These are phyloP conservation scores for Rhizoclosmatium sp. DNA, from an alignment of 192 early-diverging fungal genomes.

Conservation along the genomic window DNA sequence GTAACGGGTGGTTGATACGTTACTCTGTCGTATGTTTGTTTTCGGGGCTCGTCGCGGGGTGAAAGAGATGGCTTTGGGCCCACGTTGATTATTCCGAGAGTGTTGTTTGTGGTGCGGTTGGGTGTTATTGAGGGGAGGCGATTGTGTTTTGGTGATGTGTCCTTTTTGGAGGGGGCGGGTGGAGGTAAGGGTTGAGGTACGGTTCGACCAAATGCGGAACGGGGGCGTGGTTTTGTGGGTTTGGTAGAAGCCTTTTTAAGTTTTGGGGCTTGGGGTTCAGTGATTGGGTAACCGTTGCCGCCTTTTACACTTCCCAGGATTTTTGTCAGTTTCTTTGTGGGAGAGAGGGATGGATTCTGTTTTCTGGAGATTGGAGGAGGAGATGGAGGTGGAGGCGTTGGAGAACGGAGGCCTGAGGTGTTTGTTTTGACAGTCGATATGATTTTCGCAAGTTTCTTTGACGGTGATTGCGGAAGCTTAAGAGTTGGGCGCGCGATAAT, in stretches of 20 bases:
- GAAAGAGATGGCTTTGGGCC: neutral
- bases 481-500: no score
- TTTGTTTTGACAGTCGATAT: no score
- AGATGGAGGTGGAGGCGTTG: neutral
- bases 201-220: neutral
- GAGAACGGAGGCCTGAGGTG: no score
- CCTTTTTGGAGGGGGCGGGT: neutral
- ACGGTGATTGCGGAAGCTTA: no score
- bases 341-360: neutral
- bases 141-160: no score
- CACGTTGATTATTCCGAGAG: neutral
- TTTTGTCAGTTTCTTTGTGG: conserved; percentile 8
- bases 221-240: neutral
- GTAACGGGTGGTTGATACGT: neutral
- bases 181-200: neutral
- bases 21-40: neutral
- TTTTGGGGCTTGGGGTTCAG: neutral
- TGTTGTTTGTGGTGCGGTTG: no score
- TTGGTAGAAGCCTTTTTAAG: neutral
- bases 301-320: neutral
- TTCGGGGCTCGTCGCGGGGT: no score
- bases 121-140: no score
- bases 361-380: neutral
- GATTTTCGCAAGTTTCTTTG: no score
- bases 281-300: neutral